These are phyloP conservation scores for Mallotus nudiflorus DNA, from an alignment of 345 rosid genomes.

Conservation along the genomic window DNA sequence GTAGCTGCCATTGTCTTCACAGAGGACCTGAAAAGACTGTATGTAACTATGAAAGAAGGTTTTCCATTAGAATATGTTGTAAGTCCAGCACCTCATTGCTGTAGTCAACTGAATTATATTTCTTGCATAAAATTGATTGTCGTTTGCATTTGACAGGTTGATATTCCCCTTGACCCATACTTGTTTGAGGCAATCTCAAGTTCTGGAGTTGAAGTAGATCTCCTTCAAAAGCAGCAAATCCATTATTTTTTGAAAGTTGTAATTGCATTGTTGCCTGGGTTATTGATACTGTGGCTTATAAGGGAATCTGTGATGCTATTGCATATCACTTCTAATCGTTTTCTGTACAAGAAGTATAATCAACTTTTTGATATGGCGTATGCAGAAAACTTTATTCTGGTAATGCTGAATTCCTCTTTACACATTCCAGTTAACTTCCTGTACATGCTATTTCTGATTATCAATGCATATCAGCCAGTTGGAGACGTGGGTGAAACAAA, in stretches of 20 bases:
- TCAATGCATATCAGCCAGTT: conserved; percentile 64
- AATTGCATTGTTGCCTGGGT: conserved; percentile 75
- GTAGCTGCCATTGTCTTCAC: conserved; percentile 95
- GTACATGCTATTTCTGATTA: conserved; percentile 18
- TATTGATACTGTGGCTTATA: conserved; percentile 76
- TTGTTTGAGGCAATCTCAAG: conserved; percentile 79
- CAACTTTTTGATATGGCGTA: conserved; percentile 91
- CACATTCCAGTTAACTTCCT: not conserved
- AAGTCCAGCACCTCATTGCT: conserved; percentile 38
- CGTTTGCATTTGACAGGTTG: conserved; percentile 54
- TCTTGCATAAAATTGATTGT: conserved; percentile 19
- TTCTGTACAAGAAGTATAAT: conserved; percentile 81
- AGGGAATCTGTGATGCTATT: conserved; percentile 83
- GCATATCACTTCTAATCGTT: conserved; percentile 71
- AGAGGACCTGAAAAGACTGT: conserved; percentile 84
- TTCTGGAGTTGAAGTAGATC: conserved; percentile 93
- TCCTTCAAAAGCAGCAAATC: conserved; percentile 85
- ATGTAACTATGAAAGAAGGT: conserved; percentile 94
- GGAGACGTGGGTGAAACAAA: conserved; percentile 86
- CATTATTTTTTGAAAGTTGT: conserved; percentile 89
- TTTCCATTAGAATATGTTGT: conserved; percentile 91
- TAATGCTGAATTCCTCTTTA: conserved; percentile 31
- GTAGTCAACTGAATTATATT: conserved; percentile 15
- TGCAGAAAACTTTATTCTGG: conserved; percentile 92
- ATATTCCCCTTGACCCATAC: conserved; percentile 91